Percentiles rank a stretch among this genome's conserved stretches.
Conservation (phyloP, 805 yeast species). For the Helenozyma baotianmanensis region DNA sequence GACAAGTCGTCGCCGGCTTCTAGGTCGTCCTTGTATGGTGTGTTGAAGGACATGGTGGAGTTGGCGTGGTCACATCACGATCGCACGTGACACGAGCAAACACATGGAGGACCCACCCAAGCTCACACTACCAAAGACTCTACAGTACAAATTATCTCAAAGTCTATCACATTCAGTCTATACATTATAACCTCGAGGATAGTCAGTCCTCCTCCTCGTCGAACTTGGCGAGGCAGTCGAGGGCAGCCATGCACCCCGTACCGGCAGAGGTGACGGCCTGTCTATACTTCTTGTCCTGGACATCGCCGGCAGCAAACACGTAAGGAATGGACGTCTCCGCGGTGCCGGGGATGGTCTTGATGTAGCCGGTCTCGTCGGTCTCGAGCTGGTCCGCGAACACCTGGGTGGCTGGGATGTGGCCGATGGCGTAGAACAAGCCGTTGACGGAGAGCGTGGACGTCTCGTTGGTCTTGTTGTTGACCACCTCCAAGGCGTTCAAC, state of each 20-base stretch:
- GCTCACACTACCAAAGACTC: no score
- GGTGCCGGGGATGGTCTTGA: slow-evolving; percentile 85
- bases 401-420: slow-evolving; percentile 92
- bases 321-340: slow-evolving; percentile 82
- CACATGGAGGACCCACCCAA: no score
- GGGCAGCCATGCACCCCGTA: slow-evolving; percentile 98
- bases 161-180: not conserved
- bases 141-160: no score
- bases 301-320: slow-evolving; percentile 98
- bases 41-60: slow-evolving; percentile 25
- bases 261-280: slow-evolving; percentile 99
- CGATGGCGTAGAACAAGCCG: slow-evolving; percentile 97
- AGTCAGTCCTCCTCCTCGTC: slow-evolving; percentile 20
- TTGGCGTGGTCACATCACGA: no score
- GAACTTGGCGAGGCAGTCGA: slow-evolving; percentile 54
- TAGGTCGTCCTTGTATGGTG: slow-evolving; percentile 21
- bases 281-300: slow-evolving; percentile 94
- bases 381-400: slow-evolving; percentile 75
- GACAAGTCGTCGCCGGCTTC: slow-evolving; percentile 17
- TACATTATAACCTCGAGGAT: slow-evolving; percentile 4
- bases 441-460: slow-evolving; percentile 67
- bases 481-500: slow-evolving; percentile 57
- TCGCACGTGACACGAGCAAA: no score
- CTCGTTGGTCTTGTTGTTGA: slow-evolving; percentile 70
- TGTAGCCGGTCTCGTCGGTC: slow-evolving; percentile 83